phyloP scores from a whole-genome alignment of 441 rosid species.

The Gossypium davidsonii region DNA sequence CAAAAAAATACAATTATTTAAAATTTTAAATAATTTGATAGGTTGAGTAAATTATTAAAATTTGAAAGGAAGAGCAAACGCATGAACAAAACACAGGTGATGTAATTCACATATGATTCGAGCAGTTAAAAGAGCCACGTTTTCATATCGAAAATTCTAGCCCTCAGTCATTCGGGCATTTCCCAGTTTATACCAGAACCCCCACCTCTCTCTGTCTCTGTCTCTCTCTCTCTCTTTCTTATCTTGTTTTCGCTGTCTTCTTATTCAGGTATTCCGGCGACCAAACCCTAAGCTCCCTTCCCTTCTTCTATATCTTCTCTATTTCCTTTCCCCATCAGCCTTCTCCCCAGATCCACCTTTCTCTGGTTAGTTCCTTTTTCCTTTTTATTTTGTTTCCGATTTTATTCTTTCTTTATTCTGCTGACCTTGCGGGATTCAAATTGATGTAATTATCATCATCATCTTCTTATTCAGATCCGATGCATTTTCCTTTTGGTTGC shows the following conservation, averaged over 20 bases:
- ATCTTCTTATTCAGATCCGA: not conserved
- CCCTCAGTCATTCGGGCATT: not conserved
- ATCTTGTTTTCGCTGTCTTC: not conserved
- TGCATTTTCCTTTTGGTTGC: not conserved
- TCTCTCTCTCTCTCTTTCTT: not conserved
- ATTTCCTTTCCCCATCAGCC: not conserved
- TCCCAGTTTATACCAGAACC: not conserved
- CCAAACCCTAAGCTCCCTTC: not conserved
- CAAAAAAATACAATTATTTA: no score
- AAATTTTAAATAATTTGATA: no score
- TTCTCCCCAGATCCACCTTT: not conserved
- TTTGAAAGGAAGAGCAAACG: not conserved
- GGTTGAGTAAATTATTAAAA: no score
- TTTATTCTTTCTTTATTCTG: not conserved
- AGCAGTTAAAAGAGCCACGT: not conserved
- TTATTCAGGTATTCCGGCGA: not conserved
- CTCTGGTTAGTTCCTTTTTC: not conserved
- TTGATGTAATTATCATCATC: not conserved
- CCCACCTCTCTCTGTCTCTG: not conserved
- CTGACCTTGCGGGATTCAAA: not conserved
- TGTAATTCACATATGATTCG: not conserved
- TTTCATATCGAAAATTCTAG: not conserved
- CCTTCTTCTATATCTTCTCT: not conserved
- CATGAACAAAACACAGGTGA: not conserved
- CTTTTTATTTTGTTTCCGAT: not conserved